phyloP scores from a whole-genome alignment of 2,329 filamentous ascomycete genomes.

The Penicillium sp. region DNA sequence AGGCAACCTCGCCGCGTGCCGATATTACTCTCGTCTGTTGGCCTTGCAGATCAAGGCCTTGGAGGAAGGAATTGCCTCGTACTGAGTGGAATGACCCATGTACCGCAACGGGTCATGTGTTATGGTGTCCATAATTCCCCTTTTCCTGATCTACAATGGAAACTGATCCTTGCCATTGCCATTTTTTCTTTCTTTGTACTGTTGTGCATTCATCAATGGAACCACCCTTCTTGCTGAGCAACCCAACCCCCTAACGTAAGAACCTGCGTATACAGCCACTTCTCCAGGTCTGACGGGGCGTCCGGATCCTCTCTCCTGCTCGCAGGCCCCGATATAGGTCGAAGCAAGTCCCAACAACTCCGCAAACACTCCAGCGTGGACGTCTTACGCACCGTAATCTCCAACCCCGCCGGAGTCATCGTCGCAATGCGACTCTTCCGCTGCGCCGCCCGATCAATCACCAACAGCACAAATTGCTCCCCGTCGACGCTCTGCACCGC shows the following conservation, averaged over 20 bases:
- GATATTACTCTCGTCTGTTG: constrained; percentile 53
- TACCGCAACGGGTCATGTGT: no score
- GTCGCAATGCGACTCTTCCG: constrained; percentile 19
- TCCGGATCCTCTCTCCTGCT: constrained; percentile 6
- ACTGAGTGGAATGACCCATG: not conserved
- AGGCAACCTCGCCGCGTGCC: constrained; percentile 57
- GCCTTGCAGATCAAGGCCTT: constrained; percentile 47
- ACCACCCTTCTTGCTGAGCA: constrained; percentile 25
- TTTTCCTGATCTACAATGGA: not conserved
- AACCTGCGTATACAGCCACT: constrained; percentile 25
- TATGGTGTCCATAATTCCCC: no score
- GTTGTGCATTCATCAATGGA: constrained; percentile 1
- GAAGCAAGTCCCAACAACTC: constrained; percentile 14
- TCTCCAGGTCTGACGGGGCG: constrained; percentile 17
- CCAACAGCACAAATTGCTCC: constrained; percentile 17
- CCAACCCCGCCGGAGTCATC: constrained; percentile 17
- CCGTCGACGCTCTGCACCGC: not conserved
- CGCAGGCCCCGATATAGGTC: constrained; percentile 3
- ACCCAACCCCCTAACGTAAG: constrained; percentile 29
- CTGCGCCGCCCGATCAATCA: constrained; percentile 17
- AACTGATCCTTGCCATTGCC: not conserved
- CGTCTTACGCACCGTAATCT: constrained; percentile 22
- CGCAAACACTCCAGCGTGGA: constrained; percentile 19
- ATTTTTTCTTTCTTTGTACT: not conserved
- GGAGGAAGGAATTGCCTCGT: constrained; percentile 25